phyloP scores from a whole-genome alignment of 2,329 filamentous ascomycete species.

The Trichoderma sp. region DNA sequence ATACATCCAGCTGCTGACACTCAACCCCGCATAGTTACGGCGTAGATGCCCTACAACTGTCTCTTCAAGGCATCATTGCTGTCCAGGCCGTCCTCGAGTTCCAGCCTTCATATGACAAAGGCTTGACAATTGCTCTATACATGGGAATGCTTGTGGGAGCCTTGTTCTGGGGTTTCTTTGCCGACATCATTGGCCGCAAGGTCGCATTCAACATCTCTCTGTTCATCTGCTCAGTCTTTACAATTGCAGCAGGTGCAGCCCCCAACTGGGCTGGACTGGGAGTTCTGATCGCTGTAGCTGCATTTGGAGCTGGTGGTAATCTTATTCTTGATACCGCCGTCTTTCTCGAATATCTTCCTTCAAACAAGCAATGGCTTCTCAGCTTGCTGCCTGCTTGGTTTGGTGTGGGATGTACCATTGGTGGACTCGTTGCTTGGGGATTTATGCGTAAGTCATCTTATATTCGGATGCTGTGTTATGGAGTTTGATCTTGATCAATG shows the following conservation, averaged over 20 bases:
- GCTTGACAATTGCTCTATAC: constrained; percentile 56
- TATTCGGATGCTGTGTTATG: too few relatives aligned
- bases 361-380: constrained; percentile 61
- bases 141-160: constrained; percentile 47
- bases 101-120: constrained; percentile 43
- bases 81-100: constrained; percentile 50
- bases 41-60: constrained; percentile 49
- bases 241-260: constrained; percentile 59
- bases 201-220: constrained; percentile 63
- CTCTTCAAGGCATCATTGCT: constrained; percentile 58
- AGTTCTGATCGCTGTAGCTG: constrained; percentile 56
- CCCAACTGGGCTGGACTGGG: constrained; percentile 62
- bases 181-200: constrained; percentile 61
- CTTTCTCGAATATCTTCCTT: constrained; percentile 45
- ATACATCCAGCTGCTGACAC: not conserved
- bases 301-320: constrained; percentile 64
- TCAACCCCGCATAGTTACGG: constrained; percentile 28
- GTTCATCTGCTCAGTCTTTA: constrained; percentile 57
- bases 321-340: constrained; percentile 59
- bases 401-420: constrained; percentile 46
- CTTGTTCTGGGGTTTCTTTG: constrained; percentile 62
- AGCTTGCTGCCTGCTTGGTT: constrained; percentile 57
- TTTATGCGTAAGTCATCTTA: constrained; percentile 34
- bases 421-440: constrained; percentile 50
- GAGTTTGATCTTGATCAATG: not conserved